Evolutionary conservation across 1,284 basidiomycete genomes (phyloP), one percentile per base, ranked within the genome.

Genomic region (Leccinum angustisporum): DNA sequence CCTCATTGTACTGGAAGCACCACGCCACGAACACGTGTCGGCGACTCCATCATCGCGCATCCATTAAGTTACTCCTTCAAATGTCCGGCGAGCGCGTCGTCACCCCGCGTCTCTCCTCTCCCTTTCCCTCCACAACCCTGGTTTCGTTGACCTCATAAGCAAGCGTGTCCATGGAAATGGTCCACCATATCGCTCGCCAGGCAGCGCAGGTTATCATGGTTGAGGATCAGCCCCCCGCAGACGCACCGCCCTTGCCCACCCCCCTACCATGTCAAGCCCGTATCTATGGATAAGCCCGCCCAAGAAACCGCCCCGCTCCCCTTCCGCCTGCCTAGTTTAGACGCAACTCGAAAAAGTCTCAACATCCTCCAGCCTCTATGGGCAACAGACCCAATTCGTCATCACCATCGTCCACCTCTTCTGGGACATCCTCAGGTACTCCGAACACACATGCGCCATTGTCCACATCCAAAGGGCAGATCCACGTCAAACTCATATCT

Each of bases 401-500:
- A 77, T 70, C 78, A 72, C 66, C 81, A 75, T 77, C 81, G 70
- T 65, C 80, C 77, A 60, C 81, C 71, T 64, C 79, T 67, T 60
- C 75, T n/a, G 67, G 75, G 43, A 61, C 71, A 18, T 71, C 74
- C 40, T 70, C 73, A 8, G 65, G 63, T 18, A 61, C 69, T 60
- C 60, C 75, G 57, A 66, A 75, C 64, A 57, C 78, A 59, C 66
- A 72, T 10, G 68, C 79, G 18, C 71, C 78, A 57, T 70, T 79
- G 18, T 71, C 76, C 56, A 72, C 79, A 7, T 86, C 87, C 65
- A 87, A 81, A 75, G 97, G 90, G 70, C 94, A 90, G 80, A 88
- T 99, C 61, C 93, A 94, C 69, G 90, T 99, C 78, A 98, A 98
- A 79, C 86, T 99, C 74, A 94, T 99, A 75, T 88, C 91, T 64